A percentile compares a stretch with the other conserved stretches of the same genome.
Conservation (phyloP, 192 early-diverging fungal species). For the Haplosporangium gracile region DNA sequence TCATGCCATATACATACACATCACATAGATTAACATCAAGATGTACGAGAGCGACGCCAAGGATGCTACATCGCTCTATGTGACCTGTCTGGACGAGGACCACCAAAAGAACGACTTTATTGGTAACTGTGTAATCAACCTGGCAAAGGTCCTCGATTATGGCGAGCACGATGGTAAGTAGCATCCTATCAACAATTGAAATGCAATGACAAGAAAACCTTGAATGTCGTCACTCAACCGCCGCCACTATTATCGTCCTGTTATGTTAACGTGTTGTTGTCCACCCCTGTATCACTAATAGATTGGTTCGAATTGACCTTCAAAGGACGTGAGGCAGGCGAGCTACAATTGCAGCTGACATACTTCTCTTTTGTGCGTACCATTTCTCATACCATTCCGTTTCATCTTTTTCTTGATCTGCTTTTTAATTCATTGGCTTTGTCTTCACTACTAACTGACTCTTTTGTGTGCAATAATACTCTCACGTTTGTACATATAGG, state of each 20-base stretch:
- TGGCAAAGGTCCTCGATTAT: conserved; percentile 61
- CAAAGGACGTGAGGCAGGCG: conserved; percentile 47
- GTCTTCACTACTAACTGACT: neutral
- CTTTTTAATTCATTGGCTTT: neutral
- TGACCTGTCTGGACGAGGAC: conserved; percentile 68
- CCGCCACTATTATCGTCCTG: neutral
- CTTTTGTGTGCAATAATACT: neutral
- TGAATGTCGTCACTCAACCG: neutral
- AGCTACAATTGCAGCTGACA: conserved; percentile 48
- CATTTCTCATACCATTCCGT: neutral
- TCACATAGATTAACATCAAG: conserved; percentile 57
- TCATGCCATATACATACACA: neutral
- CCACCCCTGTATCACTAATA: neutral
- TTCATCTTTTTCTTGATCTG: neutral
- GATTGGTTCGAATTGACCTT: conserved; percentile 50
- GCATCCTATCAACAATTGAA: neutral
- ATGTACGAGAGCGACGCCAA: conserved; percentile 62
- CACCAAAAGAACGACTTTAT: conserved; percentile 66
- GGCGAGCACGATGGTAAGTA: conserved; percentile 69
- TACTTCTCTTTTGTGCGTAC: conserved; percentile 38
- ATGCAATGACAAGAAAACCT: neutral
- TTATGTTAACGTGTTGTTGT: neutral
- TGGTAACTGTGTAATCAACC: conserved; percentile 63
- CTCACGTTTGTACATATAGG: conserved; percentile 2
- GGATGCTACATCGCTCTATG: conserved; percentile 51